These are phyloP conservation scores for Haplographium delicatum DNA, from an alignment of 495 filamentous ascomycete species.

Conservation along the genomic window DNA sequence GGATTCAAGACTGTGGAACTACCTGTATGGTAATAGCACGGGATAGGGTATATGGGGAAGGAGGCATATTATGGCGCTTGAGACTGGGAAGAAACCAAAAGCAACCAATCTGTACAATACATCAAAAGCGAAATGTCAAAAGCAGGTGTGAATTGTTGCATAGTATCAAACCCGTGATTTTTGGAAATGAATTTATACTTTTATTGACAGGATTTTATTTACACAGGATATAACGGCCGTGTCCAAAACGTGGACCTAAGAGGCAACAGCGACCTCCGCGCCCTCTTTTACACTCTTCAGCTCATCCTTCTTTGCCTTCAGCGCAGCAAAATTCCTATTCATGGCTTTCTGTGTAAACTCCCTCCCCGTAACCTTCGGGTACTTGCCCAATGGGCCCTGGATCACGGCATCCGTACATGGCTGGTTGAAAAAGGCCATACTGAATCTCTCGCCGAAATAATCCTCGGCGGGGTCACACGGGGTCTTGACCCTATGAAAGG, in stretches of 20 bases:
- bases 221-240: not conserved
- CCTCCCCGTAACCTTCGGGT: constrained; percentile 51
- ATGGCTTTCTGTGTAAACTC: constrained; percentile 55
- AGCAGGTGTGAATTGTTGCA: not conserved
- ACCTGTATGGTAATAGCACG: not conserved
- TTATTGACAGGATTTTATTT: not conserved
- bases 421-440: constrained; percentile 64
- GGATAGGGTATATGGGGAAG: not conserved
- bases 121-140: constrained; percentile 7
- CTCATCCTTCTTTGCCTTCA: constrained; percentile 33
- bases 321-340: constrained; percentile 49
- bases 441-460: constrained; percentile 54
- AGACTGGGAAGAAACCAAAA: not conserved
- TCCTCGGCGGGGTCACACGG: constrained; percentile 43
- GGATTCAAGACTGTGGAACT: too few species aligned
- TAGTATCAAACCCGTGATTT: not conserved
- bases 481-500: constrained; percentile 57
- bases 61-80: not conserved
- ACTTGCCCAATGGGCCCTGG: constrained; percentile 56
- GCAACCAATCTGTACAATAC: not conserved
- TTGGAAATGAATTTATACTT: too few species aligned
- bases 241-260: too few species aligned
- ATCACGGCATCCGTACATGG: constrained; percentile 54
- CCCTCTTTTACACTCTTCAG: constrained; percentile 5
- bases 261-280: not conserved